Evolutionary conservation across 73 alveolate species (phyloP).

Genomic region (Symbiodinium natans): DNA sequence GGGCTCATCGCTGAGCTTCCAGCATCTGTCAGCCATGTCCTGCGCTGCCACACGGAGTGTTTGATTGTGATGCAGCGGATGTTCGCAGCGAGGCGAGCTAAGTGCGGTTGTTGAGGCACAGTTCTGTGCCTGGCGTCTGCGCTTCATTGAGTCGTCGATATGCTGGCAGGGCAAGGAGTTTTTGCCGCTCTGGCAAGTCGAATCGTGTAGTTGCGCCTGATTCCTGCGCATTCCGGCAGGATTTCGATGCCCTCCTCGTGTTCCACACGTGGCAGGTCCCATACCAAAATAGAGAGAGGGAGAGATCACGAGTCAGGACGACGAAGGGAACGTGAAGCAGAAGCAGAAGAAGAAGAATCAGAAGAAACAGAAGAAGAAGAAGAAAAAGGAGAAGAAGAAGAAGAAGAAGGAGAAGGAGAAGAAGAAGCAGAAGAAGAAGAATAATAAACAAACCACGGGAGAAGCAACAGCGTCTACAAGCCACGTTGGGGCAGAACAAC

Average conservation of each 20-base stretch:
- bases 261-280: not conserved
- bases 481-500: too few relatives aligned
- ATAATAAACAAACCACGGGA: too few relatives aligned
- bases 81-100: not conserved
- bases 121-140: not conserved
- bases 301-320: too few relatives aligned
- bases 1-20: not conserved
- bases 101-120: not conserved
- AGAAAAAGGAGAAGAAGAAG: too few relatives aligned
- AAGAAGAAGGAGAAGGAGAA: too few relatives aligned
- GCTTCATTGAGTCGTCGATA: not conserved
- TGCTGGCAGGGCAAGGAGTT: slow-evolving; percentile 11
- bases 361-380: too few relatives aligned
- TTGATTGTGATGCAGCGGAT: not conserved
- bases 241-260: not conserved
- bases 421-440: too few relatives aligned
- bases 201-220: not conserved
- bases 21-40: too few relatives aligned
- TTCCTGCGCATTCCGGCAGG: not conserved
- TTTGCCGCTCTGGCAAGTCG: not conserved
- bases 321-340: too few relatives aligned
- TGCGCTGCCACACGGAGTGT: too few relatives aligned
- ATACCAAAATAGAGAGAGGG: not conserved
- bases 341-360: too few relatives aligned
- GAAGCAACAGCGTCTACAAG: too few relatives aligned